phyloP scores from a whole-genome alignment of 169 alveolate genomes.

The Sarcocystis neurona region DNA sequence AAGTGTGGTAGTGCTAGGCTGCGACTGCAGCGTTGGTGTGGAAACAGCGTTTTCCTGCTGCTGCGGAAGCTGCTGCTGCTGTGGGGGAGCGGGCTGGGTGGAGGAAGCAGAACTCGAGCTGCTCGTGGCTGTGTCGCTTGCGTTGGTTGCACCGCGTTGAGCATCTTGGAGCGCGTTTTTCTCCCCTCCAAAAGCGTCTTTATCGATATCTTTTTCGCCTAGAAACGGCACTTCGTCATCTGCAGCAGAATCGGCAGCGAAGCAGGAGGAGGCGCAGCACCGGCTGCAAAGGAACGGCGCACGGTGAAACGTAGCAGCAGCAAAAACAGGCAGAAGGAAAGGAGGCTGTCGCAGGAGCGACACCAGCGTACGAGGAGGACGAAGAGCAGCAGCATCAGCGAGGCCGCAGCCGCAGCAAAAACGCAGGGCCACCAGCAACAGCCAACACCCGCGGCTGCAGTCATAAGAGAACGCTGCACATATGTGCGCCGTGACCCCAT shows the following conservation, averaged over 20 bases:
- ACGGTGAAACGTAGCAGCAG: not conserved
- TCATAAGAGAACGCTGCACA: too few species aligned
- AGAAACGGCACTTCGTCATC: constrained; percentile 70
- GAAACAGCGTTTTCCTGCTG: not conserved
- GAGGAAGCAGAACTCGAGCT: not conserved
- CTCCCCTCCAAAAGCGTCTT: constrained; percentile 47
- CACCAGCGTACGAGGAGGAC: too few species aligned
- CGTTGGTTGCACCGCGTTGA: not conserved
- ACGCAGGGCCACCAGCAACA: too few species aligned
- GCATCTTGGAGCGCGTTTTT: not conserved
- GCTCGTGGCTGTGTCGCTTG: not conserved
- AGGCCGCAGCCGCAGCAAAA: too few species aligned
- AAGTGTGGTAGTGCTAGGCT: not conserved
- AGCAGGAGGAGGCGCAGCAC: not conserved
- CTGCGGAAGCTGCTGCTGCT: not conserved
- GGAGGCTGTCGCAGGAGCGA: too few species aligned
- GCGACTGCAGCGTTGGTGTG: not conserved
- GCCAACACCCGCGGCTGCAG: too few species aligned
- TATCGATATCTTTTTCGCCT: constrained; percentile 49
- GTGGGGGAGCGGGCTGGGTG: not conserved
- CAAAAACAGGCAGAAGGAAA: not conserved
- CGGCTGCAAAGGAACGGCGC: not conserved
- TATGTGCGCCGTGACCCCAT: too few species aligned
- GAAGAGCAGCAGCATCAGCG: too few species aligned
- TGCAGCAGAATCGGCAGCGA: constrained; percentile 55